phyloP scores from a whole-genome alignment of 164 flowering plant genomes.

The Magnolia kwangsiensis region DNA sequence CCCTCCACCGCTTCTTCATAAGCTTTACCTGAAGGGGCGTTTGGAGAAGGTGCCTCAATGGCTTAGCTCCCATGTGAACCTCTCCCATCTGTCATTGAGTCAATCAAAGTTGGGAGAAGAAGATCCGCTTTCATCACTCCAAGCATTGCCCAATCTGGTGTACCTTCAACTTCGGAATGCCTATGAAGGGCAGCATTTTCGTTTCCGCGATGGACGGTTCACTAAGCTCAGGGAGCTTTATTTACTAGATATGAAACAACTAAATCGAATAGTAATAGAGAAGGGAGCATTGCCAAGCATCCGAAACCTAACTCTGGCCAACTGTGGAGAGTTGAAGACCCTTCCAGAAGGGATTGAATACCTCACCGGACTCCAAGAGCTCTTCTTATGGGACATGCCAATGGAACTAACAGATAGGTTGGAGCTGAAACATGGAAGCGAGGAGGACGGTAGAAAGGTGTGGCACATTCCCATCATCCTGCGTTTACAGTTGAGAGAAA shows the following conservation, averaged over 20 bases:
- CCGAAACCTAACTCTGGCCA: slow-evolving; percentile 15
- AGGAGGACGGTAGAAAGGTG: too few relatives aligned
- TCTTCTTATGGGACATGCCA: slow-evolving; percentile 36
- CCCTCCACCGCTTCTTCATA: slow-evolving; percentile 23
- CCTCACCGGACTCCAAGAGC: slow-evolving; percentile 24
- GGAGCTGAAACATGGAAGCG: too few relatives aligned
- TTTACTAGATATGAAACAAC: slow-evolving; percentile 12
- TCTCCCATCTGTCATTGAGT: slow-evolving; percentile 22
- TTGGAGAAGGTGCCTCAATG: slow-evolving; percentile 28
- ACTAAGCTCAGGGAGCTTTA: slow-evolving; percentile 27
- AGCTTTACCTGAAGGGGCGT: slow-evolving; percentile 21
- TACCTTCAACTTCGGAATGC: slow-evolving; percentile 28
- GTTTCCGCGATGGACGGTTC: slow-evolving; percentile 24
- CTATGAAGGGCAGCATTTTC: slow-evolving; percentile 21
- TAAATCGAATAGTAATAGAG: slow-evolving; percentile 21
- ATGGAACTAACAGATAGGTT: slow-evolving; percentile 5
- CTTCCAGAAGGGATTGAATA: slow-evolving; percentile 34
- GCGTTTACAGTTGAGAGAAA: not conserved
- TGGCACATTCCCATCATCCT: too few relatives aligned
- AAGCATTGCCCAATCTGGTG: slow-evolving; percentile 20
- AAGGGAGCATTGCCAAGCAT: slow-evolving; percentile 33
- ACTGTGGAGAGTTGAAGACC: slow-evolving; percentile 22
- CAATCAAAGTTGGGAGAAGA: slow-evolving; percentile 14
- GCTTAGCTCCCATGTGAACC: slow-evolving; percentile 19
- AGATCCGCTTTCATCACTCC: slow-evolving; percentile 21